Evolutionary conservation across 208 protist genomes (phyloP), one percentile per base, ranked within the genome.

Genomic region (Acanthamoeba lenticulata): DNA sequence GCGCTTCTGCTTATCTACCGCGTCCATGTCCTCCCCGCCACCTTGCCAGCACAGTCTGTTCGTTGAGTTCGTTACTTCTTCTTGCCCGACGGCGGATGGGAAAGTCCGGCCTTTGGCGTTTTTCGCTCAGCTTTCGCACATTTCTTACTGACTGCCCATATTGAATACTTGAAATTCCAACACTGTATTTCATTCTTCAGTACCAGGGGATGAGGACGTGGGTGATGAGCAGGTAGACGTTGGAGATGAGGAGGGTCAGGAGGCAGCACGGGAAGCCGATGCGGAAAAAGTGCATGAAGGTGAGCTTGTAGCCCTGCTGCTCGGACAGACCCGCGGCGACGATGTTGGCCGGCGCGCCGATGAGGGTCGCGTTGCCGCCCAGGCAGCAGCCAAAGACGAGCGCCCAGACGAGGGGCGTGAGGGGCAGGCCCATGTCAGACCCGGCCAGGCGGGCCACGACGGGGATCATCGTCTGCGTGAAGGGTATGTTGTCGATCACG

Each of bases 361-460:
- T 97, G 21, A 97, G 96, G 96, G 74, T 55, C 0, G 72, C 72
- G 24, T 83, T 83, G 38, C 72, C 96, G 24, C 96, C 96, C 0
- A 97, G 62, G 81, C 96, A 97, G 42, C 95, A 86, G 34, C 97
- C 97, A 72, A 97, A 95, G 32, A 96, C 94, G 11, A 98, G 91
- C 4, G 97, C 93, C 94, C 94, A 98, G 2, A 96, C 95, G n/a
- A 98, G 24, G 3, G 97, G 97, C 49, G 49, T 42, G 24, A 98
- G 55, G 27, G 96, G 95, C 32, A 97, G 90, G 65, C 81, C 85
- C 21, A 97, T 44, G n/a, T 32, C 36, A 52, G 79, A 44, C 27
- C 93, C 49, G 27, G 91, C 94, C 6, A 97, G 36, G 3, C 92
- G 38, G 36, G 96, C 85, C 29, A 97, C 89, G 2, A 95, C 57